Conservation (phyloP, 352 stramenopile genomes). For the Phytophthora boehmeriae region DNA sequence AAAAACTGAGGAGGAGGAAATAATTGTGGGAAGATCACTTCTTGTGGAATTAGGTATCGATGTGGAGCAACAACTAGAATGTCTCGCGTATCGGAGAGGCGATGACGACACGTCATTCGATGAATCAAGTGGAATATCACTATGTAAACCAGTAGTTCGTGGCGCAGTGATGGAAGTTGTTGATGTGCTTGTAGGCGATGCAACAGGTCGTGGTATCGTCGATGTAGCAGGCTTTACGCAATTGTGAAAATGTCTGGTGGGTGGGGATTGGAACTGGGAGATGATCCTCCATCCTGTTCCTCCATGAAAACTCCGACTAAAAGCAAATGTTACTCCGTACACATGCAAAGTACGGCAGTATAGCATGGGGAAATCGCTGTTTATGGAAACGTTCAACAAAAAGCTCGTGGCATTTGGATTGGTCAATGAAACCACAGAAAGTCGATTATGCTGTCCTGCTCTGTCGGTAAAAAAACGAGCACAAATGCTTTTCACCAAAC, state of each 20-base stretch:
- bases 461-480: slow-evolving; percentile 18
- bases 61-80: not conserved
- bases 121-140: not conserved
- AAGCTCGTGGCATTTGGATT: slow-evolving; percentile 20
- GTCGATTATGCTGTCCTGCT: slow-evolving; percentile 18
- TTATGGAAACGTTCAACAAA: slow-evolving; percentile 14
- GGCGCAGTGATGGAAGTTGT: not conserved
- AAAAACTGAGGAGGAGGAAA: too few species aligned
- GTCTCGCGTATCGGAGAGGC: not conserved
- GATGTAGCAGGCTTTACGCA: not conserved
- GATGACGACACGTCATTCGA: not conserved
- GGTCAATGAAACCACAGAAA: slow-evolving; percentile 17
- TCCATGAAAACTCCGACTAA: slow-evolving; percentile 18
- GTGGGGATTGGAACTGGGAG: slow-evolving; percentile 19
- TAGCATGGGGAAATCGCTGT: slow-evolving; percentile 12
- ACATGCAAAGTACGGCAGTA: slow-evolving; percentile 14
- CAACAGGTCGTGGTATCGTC: not conserved
- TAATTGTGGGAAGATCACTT: not conserved
- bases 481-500: slow-evolving; percentile 16
- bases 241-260: not conserved
- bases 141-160: not conserved
- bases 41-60: not conserved
- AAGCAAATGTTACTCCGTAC: slow-evolving; percentile 16
- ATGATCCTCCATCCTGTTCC: slow-evolving; percentile 17
- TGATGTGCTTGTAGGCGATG: not conserved